Evolutionary conservation across 2,329 filamentous ascomycete species (phyloP).

Genomic region (Akanthomyces dipterigenus): DNA sequence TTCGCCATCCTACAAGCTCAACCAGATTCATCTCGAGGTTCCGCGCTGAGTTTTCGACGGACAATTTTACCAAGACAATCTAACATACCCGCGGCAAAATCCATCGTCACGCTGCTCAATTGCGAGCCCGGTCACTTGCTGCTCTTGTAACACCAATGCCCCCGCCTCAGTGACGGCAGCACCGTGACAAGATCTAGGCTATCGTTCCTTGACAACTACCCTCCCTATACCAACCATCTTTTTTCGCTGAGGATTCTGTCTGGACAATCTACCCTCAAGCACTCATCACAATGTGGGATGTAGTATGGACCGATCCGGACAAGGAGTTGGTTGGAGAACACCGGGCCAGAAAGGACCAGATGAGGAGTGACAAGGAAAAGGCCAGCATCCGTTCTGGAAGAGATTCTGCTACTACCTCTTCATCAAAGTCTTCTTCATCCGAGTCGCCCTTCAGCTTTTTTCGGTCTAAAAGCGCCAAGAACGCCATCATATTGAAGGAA

Average conservation of each 20-base stretch:
- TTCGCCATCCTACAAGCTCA: not conserved
- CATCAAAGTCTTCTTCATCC: constrained; percentile 14
- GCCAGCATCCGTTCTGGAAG: constrained; percentile 18
- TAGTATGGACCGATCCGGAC: constrained; percentile 51
- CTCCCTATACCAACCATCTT: not conserved
- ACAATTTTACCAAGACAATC: not conserved
- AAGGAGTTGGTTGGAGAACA: constrained; percentile 47
- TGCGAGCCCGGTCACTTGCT: not conserved
- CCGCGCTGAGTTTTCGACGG: not conserved
- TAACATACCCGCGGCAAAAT: not conserved
- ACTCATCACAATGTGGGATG: constrained; percentile 46
- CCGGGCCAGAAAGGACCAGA: constrained; percentile 36
- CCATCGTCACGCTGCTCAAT: not conserved
- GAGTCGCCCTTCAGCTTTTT: constrained; percentile 12
- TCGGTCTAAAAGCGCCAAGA: constrained; percentile 15
- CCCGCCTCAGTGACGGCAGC: not conserved
- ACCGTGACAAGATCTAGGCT: not conserved
- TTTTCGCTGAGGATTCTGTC: not conserved
- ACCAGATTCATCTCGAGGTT: not conserved
- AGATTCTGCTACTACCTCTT: constrained; percentile 23
- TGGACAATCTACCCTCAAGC: not conserved
- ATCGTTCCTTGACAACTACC: not conserved
- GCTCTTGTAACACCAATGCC: not conserved
- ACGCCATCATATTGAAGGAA: constrained; percentile 17
- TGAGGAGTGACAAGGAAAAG: constrained; percentile 25